Base-by-base conservation (phyloP, 2,329 filamentous ascomycete species). In the Alternaria gansuensis region DNA sequence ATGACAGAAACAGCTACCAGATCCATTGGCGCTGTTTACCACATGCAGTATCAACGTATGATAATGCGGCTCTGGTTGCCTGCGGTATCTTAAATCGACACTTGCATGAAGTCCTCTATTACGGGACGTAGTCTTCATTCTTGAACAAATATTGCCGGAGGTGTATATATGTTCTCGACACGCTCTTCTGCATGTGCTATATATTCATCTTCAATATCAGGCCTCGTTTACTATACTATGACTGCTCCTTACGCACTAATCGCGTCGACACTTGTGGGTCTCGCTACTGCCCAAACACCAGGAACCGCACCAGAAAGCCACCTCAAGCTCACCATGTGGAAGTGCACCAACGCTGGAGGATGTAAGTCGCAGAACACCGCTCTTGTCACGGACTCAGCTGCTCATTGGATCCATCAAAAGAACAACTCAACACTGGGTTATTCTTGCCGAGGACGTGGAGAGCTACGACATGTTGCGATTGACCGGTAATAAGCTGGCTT, bases 401-500 rank as follows among this genome's bases (percentile, higher is more conserved):
- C 76, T 24, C 84, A 85, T 61, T 68, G 69, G 10, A 80, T 85
- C 26, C 59, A 75, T 50, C 80, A 84, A 31, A 73, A 75, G 55
- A 71, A 72, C 54, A 66, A 76, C 56, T 69, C 67, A 1, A 64
- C 67, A 5, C 64, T 64, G 8, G 73, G 73, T 5, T 80, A 82
- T 91, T 62, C 84, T 91, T 80, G 83, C 84, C 13, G 66, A 76
- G 66, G 79, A 82, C 51, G 84, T 87, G 43, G 81, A 80, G 66
- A 84, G 83, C 59, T 91, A 91, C 77, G 79, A 90, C 78, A 83
- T 84, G 72, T 88, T 90, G 78, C 82, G 85, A 59, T 81, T 90
- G 57, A 81, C 87, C 53, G 87, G 86, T 77, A 83, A 88, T 71
- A 89, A 91, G 76, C 88, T 91, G 78, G 88, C 87, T 54, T 90